Evolutionary conservation across 2,329 filamentous ascomycete species (phyloP), one percentile per base, ranked within the genome.

Genomic region (Alternaria triticina): DNA sequence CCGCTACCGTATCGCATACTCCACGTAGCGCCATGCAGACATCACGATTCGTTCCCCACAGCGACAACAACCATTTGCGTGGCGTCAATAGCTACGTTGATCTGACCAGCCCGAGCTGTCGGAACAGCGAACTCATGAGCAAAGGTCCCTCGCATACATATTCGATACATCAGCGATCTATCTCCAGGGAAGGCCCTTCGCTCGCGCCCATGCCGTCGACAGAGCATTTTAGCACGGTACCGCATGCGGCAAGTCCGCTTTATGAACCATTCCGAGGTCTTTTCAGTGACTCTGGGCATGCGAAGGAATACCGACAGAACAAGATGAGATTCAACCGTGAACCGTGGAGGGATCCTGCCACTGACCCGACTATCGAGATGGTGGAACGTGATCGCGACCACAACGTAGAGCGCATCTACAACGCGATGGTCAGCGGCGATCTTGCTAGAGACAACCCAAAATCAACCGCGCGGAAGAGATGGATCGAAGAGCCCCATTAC

Each of bases 381-480:
- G 63, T 75, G 8, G 70, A 70, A 45, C 40, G 43, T 1, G 43
- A 70, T 15, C 74, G 76, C 17, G 28, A 46, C 36, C 43, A 57
- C 57, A 25, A 74, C 62, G 75, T 67, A 15, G 65, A 71, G 25
- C 71, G 74, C 4, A 78, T 78, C 22, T 79, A 78, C 62, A 69
- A 76, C 27, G 77, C 77, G 8, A 78, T 78, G 77, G 69, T 69
- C 2, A 67, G 73, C 45, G 62, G 69, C 1, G 74, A 78, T 40
- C 59, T 60, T 15, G 77, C 76, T 1, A 72, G 70, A 50, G 77
- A 79, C 57, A 78, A 79, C 30, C 28, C 60, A 1, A 60, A 62
- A 3, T 78, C 75, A 1, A 76, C 76, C 33, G 76, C 77, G 6
- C 72, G 77, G 71, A 74, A 76, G 54, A 64, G 77, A 62, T 79